phyloP scores from a whole-genome alignment of 108 stramenopile genomes.

The Pseudonitzschia delicatissima region DNA sequence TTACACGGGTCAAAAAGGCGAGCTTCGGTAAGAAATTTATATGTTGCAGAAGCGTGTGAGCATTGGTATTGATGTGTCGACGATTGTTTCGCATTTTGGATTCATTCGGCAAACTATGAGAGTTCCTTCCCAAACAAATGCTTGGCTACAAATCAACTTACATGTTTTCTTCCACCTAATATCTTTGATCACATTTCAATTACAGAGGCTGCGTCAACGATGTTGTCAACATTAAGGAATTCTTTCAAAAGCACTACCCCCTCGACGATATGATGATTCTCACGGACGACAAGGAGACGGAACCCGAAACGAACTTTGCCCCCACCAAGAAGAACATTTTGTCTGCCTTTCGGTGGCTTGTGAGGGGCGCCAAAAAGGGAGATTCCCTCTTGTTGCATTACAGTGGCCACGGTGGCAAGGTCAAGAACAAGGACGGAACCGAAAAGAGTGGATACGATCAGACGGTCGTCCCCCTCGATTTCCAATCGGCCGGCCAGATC shows the following conservation, averaged over 20 bases:
- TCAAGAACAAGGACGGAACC: slow-evolving; percentile 54
- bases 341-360: slow-evolving; percentile 51
- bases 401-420: slow-evolving; percentile 72
- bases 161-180: too few species aligned
- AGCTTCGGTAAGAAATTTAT: slow-evolving; percentile 65
- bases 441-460: slow-evolving; percentile 79
- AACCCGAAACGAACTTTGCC: not conserved
- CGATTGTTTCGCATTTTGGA: too few species aligned
- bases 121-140: too few species aligned
- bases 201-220: slow-evolving; percentile 86
- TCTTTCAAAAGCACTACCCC: slow-evolving; percentile 46
- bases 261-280: slow-evolving; percentile 54
- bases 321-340: slow-evolving; percentile 57
- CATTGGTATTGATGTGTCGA: too few species aligned
- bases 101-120: too few species aligned
- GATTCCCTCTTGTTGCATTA: slow-evolving; percentile 68
- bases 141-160: too few species aligned
- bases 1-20: slow-evolving; percentile 72
- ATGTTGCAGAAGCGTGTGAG: too few species aligned
- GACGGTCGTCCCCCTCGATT: slow-evolving; percentile 85
- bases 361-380: slow-evolving; percentile 47
- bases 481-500: slow-evolving; percentile 39
- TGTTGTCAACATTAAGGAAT: slow-evolving; percentile 65
- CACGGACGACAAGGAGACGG: slow-evolving; percentile 64
- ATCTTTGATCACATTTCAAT: too few species aligned